Evolutionary conservation across 2,329 filamentous ascomycete species (phyloP), one percentile per base, ranked within the genome.

Genomic region (Verticillium klebahnii): DNA sequence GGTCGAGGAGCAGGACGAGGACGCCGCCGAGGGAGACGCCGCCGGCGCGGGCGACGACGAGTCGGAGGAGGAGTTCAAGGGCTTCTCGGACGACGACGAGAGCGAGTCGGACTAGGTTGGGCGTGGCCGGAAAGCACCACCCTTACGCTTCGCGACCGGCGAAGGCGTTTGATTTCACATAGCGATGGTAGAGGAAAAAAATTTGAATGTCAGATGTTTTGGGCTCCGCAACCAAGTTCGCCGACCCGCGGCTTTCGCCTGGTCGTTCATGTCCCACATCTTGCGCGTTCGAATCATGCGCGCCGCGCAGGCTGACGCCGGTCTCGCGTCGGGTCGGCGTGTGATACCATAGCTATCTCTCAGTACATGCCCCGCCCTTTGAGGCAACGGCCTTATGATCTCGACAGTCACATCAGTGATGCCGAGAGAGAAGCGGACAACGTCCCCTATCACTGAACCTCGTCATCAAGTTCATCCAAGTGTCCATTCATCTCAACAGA

Each of bases 1-100:
- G 29, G 89, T 97, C 36, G 83, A 84, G 65, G 83, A 86, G 62
- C 73, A 79, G 40, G 82, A 83, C 1, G 80, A 76, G 0, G 77
- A 75, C 0, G 78, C 76, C 0, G 74, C 76, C 0, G 73, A 73
- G 1, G 34, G 69, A 72, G 9, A 67, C 71, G 23, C 61, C 74
- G 50, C 7, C 4, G 40, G 8, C 40, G 39, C 3, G 14, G 39
- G 4, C 8, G 75, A 77, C 19, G 78, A 78, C 14, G 79, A 81
- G 31, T 78, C 78, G 15, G 85, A 84, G 62, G 81, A 85, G 60
- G 83, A 84, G 67, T 88, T 86, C 69, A 75, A 83, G 60, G 85
- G 84, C 3, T 88, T 88, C 67, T 83, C 85, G 12, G 75, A 75
- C 58, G 69, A 69, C 3, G 70, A 71, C 31, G 56, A 54, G 25